Evolutionary conservation across 257 asterid genomes (phyloP), one percentile per base, ranked within the genome.

Genomic region (Linaria vulgaris): DNA sequence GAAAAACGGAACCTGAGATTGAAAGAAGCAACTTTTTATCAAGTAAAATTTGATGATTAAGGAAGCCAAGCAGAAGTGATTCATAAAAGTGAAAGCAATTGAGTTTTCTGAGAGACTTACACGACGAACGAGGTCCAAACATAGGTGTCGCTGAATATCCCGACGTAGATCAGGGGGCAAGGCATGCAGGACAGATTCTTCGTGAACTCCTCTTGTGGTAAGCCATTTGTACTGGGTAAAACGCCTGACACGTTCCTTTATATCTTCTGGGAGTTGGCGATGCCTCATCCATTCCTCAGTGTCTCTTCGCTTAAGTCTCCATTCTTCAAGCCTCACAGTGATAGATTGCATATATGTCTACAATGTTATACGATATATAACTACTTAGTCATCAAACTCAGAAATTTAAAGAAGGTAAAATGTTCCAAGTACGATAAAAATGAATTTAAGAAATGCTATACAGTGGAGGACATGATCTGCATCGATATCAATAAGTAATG

Each of bases 231-330:
- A 90, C 61, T 85, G 97, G 10, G 77, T 79, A 57, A 81, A 90
- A 45, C 90, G 81, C 45, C 95, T 81, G 20, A 90, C 85, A 0
- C 97, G 88, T 65, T 80, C 81, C 56, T 72, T 82, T 39, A 90
- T 72, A 68, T 59, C 79, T 30, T 77, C 80, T 0, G 97, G 96
- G 50, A 90, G 95, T 43, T 90, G 89, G 37, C 96, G 92, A 67
- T 90, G 97, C 66, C 76, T 80, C 97, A 90, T 90, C 97, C 97
- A 90, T 71, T 87, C 96, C 78, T 90, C 97, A 3, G 95, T 90
- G 66, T 90, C 97, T 25, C 95, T 75, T 22, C 95, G 84, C 72
- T 81, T 88, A 7, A 90, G 82, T 49, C 97, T 83, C 97, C 97
- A 90, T 67, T 90, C 96, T 76, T 90, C 97, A 21, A 85, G 96